These are phyloP conservation scores for Calonectria pauciramosa DNA, from an alignment of 2,329 filamentous ascomycete species.

Conservation along the genomic window DNA sequence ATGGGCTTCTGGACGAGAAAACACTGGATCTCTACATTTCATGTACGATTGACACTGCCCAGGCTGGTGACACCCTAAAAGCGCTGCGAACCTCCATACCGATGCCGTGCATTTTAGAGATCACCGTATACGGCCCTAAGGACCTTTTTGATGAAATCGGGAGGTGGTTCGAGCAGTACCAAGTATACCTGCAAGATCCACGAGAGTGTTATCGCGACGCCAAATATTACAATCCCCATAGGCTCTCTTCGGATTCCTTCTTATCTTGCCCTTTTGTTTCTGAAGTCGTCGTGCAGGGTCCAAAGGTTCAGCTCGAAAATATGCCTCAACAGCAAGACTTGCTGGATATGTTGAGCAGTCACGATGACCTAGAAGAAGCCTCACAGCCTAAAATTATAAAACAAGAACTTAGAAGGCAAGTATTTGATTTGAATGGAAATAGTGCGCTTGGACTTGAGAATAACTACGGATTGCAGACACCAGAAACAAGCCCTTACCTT, in stretches of 20 bases:
- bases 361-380: background rate
- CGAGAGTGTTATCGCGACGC: background rate
- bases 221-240: conserved; percentile 8
- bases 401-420: background rate
- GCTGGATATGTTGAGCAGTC: background rate
- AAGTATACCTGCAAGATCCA: conserved; percentile 12
- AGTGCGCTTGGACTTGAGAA: background rate
- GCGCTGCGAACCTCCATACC: background rate
- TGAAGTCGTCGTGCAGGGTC: background rate
- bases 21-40: conserved; percentile 4
- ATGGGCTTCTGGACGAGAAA: conserved; percentile 30
- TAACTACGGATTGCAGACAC: background rate
- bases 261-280: background rate
- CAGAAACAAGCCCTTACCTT: conserved; percentile 17
- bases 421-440: background rate
- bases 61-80: background rate
- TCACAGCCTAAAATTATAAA: background rate
- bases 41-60: background rate
- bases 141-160: conserved; percentile 7
- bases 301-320: background rate
- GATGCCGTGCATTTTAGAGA: conserved; percentile 6
- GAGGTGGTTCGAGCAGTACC: background rate
- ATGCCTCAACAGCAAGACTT: background rate
- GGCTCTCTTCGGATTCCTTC: background rate
- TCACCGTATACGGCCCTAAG: conserved; percentile 50